These are phyloP conservation scores for Vaucheria bursata DNA, from an alignment of 352 stramenopile species.

Conservation along the genomic window DNA sequence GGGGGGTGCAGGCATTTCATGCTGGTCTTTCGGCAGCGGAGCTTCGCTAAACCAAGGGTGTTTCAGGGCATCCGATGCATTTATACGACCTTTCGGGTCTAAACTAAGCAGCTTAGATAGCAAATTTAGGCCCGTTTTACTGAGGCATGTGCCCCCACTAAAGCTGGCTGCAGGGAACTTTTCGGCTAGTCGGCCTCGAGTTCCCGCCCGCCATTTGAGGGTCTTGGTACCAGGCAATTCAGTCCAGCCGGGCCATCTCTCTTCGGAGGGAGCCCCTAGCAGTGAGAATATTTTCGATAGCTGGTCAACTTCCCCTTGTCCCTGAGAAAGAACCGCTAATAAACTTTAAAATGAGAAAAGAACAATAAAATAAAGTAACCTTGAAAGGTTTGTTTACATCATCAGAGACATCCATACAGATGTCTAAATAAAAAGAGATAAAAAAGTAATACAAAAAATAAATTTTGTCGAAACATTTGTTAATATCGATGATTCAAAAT, in stretches of 20 bases:
- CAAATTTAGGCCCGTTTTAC: slow-evolving; percentile 21
- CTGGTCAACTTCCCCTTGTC: slow-evolving; percentile 85
- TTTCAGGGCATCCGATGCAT: slow-evolving; percentile 5
- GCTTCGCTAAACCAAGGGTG: slow-evolving; percentile 31
- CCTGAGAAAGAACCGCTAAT: slow-evolving; percentile 52
- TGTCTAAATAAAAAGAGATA: slow-evolving; percentile 14
- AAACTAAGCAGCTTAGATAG: slow-evolving; percentile 22
- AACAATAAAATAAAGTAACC: no score
- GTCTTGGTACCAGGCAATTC: slow-evolving; percentile 21
- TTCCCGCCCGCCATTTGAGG: slow-evolving; percentile 12
- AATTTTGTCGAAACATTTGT: no score
- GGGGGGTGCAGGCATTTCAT: slow-evolving; percentile 12
- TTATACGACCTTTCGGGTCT: slow-evolving; percentile 11
- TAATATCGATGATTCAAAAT: no score
- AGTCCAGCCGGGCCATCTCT: slow-evolving; percentile 69
- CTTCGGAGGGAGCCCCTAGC: slow-evolving; percentile 74
- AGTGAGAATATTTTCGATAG: slow-evolving; percentile 89
- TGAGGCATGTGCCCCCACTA: slow-evolving; percentile 12
- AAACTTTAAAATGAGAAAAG: no score
- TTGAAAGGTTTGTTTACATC: no score
- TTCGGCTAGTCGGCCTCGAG: slow-evolving; percentile 9
- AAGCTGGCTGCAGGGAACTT: slow-evolving; percentile 25
- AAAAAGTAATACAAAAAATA: no score
- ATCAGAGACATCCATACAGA: no score
- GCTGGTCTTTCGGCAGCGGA: slow-evolving; percentile 13